A percentile compares a stretch with the other conserved stretches of the same genome.
These are phyloP conservation scores for Coleophoma eucalyptorum DNA, from an alignment of 2,329 filamentous ascomycete genomes.

Conservation along the genomic window DNA sequence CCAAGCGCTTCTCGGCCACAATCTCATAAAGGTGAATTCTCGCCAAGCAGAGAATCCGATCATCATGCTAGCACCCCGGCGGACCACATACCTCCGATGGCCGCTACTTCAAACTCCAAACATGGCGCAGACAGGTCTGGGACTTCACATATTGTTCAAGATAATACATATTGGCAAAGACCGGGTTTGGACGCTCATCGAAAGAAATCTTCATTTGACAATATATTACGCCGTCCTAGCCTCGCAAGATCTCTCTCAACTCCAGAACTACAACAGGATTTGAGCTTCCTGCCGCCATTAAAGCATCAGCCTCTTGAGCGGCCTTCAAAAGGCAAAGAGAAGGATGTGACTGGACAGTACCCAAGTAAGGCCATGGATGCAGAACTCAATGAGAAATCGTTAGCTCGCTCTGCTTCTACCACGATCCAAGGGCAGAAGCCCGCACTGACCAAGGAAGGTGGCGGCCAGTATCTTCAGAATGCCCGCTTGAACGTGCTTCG, in stretches of 20 bases:
- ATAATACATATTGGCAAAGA: background rate
- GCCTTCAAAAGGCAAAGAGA: constrained; percentile 19
- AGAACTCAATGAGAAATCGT: constrained; percentile 8
- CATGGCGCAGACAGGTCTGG: no score
- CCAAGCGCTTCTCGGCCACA: constrained; percentile 21
- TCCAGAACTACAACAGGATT: constrained; percentile 16
- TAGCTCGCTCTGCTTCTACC: background rate
- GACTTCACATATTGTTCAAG: no score
- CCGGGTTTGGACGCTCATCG: background rate
- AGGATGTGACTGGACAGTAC: constrained; percentile 12
- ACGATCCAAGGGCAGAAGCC: no score
- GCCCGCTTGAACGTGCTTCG: constrained; percentile 16
- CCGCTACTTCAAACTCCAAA: no score
- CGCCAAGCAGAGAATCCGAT: background rate
- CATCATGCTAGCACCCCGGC: background rate
- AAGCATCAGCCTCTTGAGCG: constrained; percentile 34
- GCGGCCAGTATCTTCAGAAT: constrained; percentile 18
- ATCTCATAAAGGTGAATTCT: constrained; percentile 14
- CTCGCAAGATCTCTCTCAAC: constrained; percentile 16
- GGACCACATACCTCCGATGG: no score
- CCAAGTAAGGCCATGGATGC: constrained; percentile 25
- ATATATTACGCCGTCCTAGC: constrained; percentile 4
- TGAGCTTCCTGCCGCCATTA: constrained; percentile 32
- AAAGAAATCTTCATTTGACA: constrained; percentile 3
- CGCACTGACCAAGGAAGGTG: background rate